Evolutionary conservation across 768 basidiomycete genomes (phyloP).

Genomic region (Rhizopogon vulgaris): DNA sequence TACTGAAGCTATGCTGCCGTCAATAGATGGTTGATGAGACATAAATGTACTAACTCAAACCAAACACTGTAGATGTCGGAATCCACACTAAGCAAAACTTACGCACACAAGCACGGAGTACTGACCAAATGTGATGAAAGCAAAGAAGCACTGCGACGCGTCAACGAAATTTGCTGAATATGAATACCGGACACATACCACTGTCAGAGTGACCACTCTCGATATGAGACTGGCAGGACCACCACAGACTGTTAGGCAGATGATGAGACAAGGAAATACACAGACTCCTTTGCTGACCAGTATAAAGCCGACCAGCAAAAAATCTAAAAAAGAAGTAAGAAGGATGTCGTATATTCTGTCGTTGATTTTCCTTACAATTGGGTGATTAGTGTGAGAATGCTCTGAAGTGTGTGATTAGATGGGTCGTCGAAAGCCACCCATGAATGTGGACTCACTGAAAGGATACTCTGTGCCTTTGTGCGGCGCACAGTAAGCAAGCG

Average conservation of each 20-base stretch:
- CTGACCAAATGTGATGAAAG: slow-evolving; percentile 18
- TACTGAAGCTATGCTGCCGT: slow-evolving; percentile 11
- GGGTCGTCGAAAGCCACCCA: background rate
- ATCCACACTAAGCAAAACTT: slow-evolving; percentile 10
- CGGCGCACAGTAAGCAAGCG: background rate
- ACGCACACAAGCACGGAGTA: background rate
- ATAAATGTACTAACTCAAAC: slow-evolving; percentile 17
- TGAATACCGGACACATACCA: slow-evolving; percentile 11
- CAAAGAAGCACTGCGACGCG: slow-evolving; percentile 10
- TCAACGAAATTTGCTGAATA: background rate
- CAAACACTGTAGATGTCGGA: slow-evolving; percentile 15
- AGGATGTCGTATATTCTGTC: no score
- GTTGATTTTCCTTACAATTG: slow-evolving; percentile 14
- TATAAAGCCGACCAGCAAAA: slow-evolving; percentile 18
- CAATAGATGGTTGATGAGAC: background rate
- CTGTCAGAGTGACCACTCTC: slow-evolving; percentile 3
- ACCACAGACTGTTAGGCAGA: slow-evolving; percentile 13
- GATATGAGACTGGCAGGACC: slow-evolving; percentile 5
- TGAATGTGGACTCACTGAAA: slow-evolving; percentile 16
- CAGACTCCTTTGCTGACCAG: slow-evolving; percentile 8
- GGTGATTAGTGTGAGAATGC: slow-evolving; percentile 20
- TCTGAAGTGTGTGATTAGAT: slow-evolving; percentile 6
- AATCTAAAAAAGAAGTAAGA: slow-evolving; percentile 11
- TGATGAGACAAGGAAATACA: background rate
- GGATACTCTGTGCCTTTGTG: slow-evolving; percentile 17